phyloP scores from a whole-genome alignment of 768 basidiomycete genomes.

The Leccinum variicolor region DNA sequence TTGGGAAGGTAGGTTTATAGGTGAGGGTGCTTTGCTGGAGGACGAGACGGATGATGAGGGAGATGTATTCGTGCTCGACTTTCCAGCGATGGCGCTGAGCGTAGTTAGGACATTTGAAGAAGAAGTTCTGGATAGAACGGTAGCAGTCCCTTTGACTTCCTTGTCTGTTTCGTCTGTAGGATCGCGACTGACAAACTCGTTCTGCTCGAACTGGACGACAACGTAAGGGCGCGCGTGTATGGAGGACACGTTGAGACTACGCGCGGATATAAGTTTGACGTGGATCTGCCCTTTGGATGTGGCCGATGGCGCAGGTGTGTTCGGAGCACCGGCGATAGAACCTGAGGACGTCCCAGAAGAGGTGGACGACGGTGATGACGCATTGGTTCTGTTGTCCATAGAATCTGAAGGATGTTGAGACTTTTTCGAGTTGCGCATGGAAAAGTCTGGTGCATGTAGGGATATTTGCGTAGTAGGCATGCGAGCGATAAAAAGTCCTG shows the following conservation, averaged over 20 bases:
- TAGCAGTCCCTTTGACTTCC: constrained; percentile 82
- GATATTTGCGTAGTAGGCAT: constrained; percentile 63
- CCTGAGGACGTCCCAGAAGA: constrained; percentile 34
- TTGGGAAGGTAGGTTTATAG: constrained; percentile 29
- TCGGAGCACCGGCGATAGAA: constrained; percentile 11
- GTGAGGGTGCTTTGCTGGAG: constrained; percentile 36
- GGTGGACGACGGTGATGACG: constrained; percentile 42
- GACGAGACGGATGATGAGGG: constrained; percentile 40
- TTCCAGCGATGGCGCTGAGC: constrained; percentile 57
- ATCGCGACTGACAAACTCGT: constrained; percentile 94
- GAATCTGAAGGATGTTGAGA: constrained; percentile 28
- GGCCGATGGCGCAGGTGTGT: constrained; percentile 29
- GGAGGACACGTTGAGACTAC: constrained; percentile 72
- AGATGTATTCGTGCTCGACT: constrained; percentile 41
- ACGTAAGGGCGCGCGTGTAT: constrained; percentile 77
- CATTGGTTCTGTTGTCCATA: constrained; percentile 36
- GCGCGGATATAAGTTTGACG: constrained; percentile 93
- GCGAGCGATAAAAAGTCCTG: constrained; percentile 47
- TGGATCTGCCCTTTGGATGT: constrained; percentile 76
- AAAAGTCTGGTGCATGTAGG: constrained; percentile 82
- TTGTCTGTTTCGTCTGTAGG: constrained; percentile 83
- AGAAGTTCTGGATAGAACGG: constrained; percentile 49
- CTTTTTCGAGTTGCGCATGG: constrained; percentile 63
- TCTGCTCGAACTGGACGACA: constrained; percentile 98
- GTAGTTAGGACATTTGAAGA: constrained; percentile 65